Conservation (phyloP, 192 early-diverging fungal genomes). For the Coemansia sp. region DNA sequence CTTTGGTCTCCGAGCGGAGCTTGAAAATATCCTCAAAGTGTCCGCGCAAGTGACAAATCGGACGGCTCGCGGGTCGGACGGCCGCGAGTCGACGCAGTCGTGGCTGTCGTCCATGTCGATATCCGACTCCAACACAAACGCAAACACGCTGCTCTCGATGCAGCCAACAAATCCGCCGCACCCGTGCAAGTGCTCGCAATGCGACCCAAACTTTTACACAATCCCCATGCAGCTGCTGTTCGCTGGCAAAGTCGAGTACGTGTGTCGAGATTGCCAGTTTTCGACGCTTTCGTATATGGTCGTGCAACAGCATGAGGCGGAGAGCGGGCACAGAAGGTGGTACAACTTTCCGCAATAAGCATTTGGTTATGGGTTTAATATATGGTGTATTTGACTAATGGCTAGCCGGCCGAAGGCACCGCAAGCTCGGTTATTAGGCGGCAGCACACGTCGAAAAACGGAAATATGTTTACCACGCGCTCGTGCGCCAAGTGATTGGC, state of each 20-base stretch:
- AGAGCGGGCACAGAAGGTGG: slow-evolving; percentile 49
- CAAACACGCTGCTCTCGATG: neutral
- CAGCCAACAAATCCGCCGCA: neutral
- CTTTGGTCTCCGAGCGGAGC: neutral
- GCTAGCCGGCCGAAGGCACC: slow-evolving; percentile 52
- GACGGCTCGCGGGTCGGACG: slow-evolving; percentile 18
- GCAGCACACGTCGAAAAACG: slow-evolving; percentile 95
- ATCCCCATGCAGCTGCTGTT: slow-evolving; percentile 34
- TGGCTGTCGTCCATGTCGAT: slow-evolving; percentile 11
- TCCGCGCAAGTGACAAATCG: slow-evolving; percentile 13
- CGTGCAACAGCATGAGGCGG: slow-evolving; percentile 43
- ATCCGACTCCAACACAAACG: slow-evolving; percentile 16
- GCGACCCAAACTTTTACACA: slow-evolving; percentile 53
- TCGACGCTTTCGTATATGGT: slow-evolving; percentile 26
- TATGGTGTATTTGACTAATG: neutral
- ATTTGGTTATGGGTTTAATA: too few relatives aligned
- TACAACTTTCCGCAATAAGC: slow-evolving; percentile 46
- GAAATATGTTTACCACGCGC: slow-evolving; percentile 67
- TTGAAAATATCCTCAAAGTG: neutral
- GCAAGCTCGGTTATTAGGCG: slow-evolving; percentile 94
- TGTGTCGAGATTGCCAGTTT: slow-evolving; percentile 51
- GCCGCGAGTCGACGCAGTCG: slow-evolving; percentile 13
- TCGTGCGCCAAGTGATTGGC: slow-evolving; percentile 54
- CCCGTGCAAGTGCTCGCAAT: slow-evolving; percentile 50
- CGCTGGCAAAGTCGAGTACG: slow-evolving; percentile 38